Evolutionary conservation across 108 stramenopile genomes (phyloP), one percentile per base, ranked within the genome.

Genomic region (Fragilaria radians): DNA sequence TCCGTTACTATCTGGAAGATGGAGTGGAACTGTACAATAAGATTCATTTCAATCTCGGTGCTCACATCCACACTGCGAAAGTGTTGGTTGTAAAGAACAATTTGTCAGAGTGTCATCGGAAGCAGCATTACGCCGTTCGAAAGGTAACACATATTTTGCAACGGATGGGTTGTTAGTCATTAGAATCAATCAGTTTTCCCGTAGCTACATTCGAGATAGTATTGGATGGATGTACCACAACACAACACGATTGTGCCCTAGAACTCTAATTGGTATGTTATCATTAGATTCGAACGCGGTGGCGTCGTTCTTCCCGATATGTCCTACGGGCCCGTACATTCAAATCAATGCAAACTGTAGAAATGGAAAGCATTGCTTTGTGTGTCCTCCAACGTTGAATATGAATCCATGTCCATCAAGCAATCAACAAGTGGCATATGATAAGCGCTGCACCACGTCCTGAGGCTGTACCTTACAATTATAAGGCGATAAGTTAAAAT

Each of bases 1-100:
- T 68, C 48, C 72, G 74, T 50, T 76, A 74, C 50, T 77, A 70
- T 46, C 36, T 72, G 24, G 81, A 82, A 46, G 77, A 78, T 66
- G 81, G 81, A 0, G 61, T 76, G 21, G 81, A 82, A 51, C 57
- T 68, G 57, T 28, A 69, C 50, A 78, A 78, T 46, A 64, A 33
- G 22, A 49, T 82, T 26, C 32, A 56, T 14, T 73, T 24, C 65
- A 81, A 81, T 55, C 68, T 81, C 29, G 76, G 52, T 0, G 80
- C 80, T 9, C 76, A 77, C 51, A 59, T 81, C 4, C 80, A 80
- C 51, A 46, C 23, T 66, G 65, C 34, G 48, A 48, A 23, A 5
- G 17, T 18, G 28, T 18, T 23, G 22, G 24, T 3, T 52, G 52
- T 4, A 52, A 22, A 3, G 52, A 23, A 52, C 22, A 22, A 27